Evolutionary conservation across 2,329 filamentous ascomycete genomes (phyloP), one percentile per base, ranked within the genome.

Genomic region (Knufia petricola): DNA sequence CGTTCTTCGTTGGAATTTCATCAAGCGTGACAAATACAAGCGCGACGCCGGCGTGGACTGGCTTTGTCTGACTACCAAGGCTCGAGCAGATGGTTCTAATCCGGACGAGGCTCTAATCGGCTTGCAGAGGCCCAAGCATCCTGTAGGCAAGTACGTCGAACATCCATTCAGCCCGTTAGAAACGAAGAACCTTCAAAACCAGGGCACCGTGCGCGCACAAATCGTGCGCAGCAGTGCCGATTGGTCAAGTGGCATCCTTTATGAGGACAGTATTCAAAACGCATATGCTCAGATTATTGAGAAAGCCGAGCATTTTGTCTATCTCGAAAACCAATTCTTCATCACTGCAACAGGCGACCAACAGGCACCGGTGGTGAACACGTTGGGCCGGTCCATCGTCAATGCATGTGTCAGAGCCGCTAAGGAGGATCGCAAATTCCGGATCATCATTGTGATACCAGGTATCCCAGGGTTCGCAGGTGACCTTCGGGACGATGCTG

Each of bases 281-380:
- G 87, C 88, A 0, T 94, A 94, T 66, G 77, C 72, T 17, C 87
- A 95, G 54, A 70, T 94, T 24, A 96, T 96, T 59, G 74, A 82
- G 44, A 87, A 86, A 45, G 90, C 90, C 0, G 72, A 95, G 66
- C 90, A 96, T 63, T 95, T 81, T 58, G 84, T 98, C 20, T 98
- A 96, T 69, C 95, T 98, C 52, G 92, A 98, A 65, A 96, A 96
- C 60, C 92, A 98, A 61, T 96, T 96, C 71, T 98, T 96, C 73
- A 95, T 94, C 62, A 94, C 88, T 1, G 86, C 92, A 0, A 96
- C 90, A 0, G 87, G 87, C 7, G 82, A 92, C n/a, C 68, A 95
- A 30, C 89, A 95, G 63, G 69, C 74, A 1, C 90, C 90, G 0
- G 79, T 96, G 20, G 81, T 87, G 65, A 98, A 98, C 63, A 84